Percentiles rank a stretch among this genome's conserved stretches.
Conservation (phyloP, 257 asterid species). For the Solanum commersonii region DNA sequence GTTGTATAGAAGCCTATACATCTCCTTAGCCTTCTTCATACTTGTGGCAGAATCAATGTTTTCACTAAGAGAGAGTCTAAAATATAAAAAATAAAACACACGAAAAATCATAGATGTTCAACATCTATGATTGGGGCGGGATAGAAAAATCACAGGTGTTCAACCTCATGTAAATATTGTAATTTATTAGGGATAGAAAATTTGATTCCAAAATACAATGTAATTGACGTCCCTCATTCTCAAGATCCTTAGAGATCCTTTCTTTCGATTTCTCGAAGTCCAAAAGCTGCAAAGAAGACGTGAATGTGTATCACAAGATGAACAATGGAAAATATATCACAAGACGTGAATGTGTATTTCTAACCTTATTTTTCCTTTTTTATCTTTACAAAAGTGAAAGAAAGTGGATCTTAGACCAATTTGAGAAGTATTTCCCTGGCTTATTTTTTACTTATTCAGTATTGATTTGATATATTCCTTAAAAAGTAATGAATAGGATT, state of each 20-base stretch:
- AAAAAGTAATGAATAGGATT: background rate
- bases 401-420: background rate
- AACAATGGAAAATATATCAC: no score
- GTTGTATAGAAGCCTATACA: background rate
- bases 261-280: background rate
- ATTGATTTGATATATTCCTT: background rate
- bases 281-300: background rate
- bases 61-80: background rate
- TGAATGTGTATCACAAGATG: background rate
- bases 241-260: no score
- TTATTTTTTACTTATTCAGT: no score
- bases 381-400: background rate
- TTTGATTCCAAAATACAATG: background rate
- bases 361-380: no score
- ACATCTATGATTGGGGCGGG: no score
- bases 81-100: no score
- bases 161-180: background rate
- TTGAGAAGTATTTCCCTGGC: background rate
- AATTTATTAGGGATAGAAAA: no score
- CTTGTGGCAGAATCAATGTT: no score
- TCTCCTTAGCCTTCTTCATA: background rate
- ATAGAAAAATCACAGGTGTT: no score
- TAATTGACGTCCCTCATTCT: no score
- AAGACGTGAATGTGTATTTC: no score
- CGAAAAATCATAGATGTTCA: no score